Base-by-base conservation (phyloP, 116 monocot species). In the Zostera marina region DNA sequence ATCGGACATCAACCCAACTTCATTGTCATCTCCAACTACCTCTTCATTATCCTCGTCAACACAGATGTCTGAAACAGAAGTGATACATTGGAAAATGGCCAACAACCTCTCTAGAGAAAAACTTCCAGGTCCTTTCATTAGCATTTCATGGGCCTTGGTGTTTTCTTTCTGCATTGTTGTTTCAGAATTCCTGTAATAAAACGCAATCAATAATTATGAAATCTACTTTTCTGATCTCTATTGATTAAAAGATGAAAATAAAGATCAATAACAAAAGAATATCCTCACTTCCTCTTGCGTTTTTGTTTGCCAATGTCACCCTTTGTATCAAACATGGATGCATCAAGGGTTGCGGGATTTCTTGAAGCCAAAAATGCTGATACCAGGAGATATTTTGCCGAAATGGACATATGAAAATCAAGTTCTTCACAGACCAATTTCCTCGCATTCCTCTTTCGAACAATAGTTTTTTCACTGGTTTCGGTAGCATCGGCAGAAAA, bases 311-410 rank as follows among this genome's bases (percentile, higher is more conserved):
- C 59, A n/a, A 70, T 76, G 17, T 80, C 76, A 53, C 89, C 96
- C 11, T 76, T 82, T 9, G 86, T 76, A 61, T 98, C 96, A 54
- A 98, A 98, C 22, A 98, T 64, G 19, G 85, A 49, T 23, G 85
- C 85, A 81, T 98, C 96, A 65, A 89, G 83, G 6, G 96, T 98
- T 32, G 90, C 80, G 42, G 96, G 90, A 61, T 98, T 98, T 52
- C 85, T 80, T 12, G 90, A 89, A 68, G 90, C 80, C 46, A 98
- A 75, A 68, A 90, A 98, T 20, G 90, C 82, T 57, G 98, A 98
- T 12, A 98, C 25, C 54, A 98, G 82, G 56, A 98, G 86, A 63
- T 83, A 98, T 47, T 86, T 98, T 1, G 78, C 60, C 44, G 90
- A 98, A 38, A 80, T 63, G 16, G 90, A 83, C 98, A 98, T 89